These are phyloP conservation scores for Penicillium crystallinum DNA, from an alignment of 495 filamentous ascomycete species.

Conservation along the genomic window DNA sequence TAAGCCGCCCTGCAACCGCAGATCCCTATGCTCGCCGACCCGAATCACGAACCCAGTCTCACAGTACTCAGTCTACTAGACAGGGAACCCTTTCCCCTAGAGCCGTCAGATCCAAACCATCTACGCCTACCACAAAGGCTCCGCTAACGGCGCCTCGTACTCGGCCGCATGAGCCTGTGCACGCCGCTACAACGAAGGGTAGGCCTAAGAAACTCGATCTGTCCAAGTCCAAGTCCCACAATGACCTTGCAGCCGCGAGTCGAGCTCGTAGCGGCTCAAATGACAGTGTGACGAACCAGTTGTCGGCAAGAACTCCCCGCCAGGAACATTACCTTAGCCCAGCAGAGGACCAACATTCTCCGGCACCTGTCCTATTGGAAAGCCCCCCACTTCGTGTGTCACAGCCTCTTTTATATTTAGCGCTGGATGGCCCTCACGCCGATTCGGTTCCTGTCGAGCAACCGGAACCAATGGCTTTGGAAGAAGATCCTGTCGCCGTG, in stretches of 20 bases:
- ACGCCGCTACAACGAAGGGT: slow-evolving; percentile 25
- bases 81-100: slow-evolving; percentile 41
- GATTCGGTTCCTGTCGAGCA: slow-evolving; percentile 10
- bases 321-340: slow-evolving; percentile 44
- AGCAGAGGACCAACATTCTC: slow-evolving; percentile 56
- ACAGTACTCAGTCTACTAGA: slow-evolving; percentile 26
- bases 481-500: slow-evolving; percentile 4
- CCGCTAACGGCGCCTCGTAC: slow-evolving; percentile 23
- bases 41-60: slow-evolving; percentile 20
- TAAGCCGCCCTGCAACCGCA: slow-evolving; percentile 52
- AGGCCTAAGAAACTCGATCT: slow-evolving; percentile 39
- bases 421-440: not conserved
- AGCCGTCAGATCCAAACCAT: slow-evolving; percentile 25
- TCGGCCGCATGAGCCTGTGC: slow-evolving; percentile 25
- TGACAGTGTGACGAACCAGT: slow-evolving; percentile 20
- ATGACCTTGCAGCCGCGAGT: slow-evolving; percentile 16
- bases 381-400: slow-evolving; percentile 22
- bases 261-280: slow-evolving; percentile 26
- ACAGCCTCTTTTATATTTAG: slow-evolving; percentile 6
- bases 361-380: slow-evolving; percentile 20
- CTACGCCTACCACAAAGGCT: slow-evolving; percentile 27
- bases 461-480: slow-evolving; percentile 10
- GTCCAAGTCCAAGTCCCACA: slow-evolving; percentile 29
- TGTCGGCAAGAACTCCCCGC: slow-evolving; percentile 17
- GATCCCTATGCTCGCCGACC: slow-evolving; percentile 49